Base-by-base conservation (phyloP, 306 rosid genomes). In the Calophaca sinica region DNA sequence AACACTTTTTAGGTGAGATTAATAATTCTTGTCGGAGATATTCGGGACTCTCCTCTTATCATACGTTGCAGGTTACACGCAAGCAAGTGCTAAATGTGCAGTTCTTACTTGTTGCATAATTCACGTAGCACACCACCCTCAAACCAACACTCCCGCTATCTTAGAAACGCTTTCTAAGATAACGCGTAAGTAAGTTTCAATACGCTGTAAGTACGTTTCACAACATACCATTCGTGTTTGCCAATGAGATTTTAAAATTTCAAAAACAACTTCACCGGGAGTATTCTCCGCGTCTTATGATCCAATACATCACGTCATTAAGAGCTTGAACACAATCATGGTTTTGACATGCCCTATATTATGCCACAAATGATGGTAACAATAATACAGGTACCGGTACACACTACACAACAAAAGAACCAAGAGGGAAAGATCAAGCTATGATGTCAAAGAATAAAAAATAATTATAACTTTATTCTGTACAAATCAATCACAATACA, bases 401-500 rank as follows among this genome's bases (percentile, higher is more conserved):
- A 82, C n/a, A n/a, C n/a, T 9, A 62, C 0, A 15, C 2, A 62
- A 7, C 20, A 9, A 48, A 41, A 49, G 35, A 64, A 10, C 14
- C 7, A 58, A 57, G n/a, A 3, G 28, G 54, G 38, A 29, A 62
- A 62, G 41, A 29, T 11, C 20, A 65, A 39, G 5, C 12, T 20
- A 60, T 9, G 76, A 59, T 62, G 20, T 10, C 14, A 76, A 77
- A 62, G 69, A 84, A 80, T 46, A 59, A 57, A 12, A 33, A 62
- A 36, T 63, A 72, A 70, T 61, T 7, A 68, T 52, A 55, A 44
- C 33, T 81, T 77, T 73, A 77, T 84, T 68, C 33, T 84, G 83
- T 81, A 84, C 87, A 80, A 68, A 60, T 28, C 50, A 54, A 60
- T 78, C 45, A 62, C 74, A 35, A 57, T 68, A 81, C 63, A 80